Evolutionary conservation across 805 yeast species (phyloP).

Genomic region (Barnettozyma salicaria): DNA sequence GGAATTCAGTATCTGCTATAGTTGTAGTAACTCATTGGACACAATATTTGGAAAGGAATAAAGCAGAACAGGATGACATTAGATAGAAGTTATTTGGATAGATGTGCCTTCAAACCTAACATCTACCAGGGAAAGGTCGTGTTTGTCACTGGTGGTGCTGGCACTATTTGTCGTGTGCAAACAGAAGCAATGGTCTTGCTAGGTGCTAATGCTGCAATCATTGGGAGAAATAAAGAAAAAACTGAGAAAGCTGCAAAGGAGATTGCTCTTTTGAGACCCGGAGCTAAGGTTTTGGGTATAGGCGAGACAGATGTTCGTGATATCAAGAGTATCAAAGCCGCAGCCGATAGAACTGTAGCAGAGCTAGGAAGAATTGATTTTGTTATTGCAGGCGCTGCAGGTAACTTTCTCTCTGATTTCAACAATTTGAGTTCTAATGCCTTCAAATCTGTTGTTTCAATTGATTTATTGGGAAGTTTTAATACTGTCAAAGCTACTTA

Average conservation of each 20-base stretch:
- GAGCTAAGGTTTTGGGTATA: constrained; percentile 63
- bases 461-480: constrained; percentile 83
- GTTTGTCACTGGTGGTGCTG: constrained; percentile 94
- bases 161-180: constrained; percentile 90
- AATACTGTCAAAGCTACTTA: constrained; percentile 84
- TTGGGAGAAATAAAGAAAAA: constrained; percentile 70
- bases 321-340: constrained; percentile 48
- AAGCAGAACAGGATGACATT: constrained; percentile 10
- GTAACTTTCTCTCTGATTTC: constrained; percentile 81
- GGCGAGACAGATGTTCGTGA: constrained; percentile 78
- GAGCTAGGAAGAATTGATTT: constrained; percentile 75
- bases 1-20: too few relatives aligned
- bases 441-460: constrained; percentile 79
- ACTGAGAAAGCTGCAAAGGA: constrained; percentile 66
- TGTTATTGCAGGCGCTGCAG: constrained; percentile 95
- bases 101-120: constrained; percentile 45
- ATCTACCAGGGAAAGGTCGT: constrained; percentile 80
- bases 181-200: constrained; percentile 74
- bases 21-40: too few relatives aligned
- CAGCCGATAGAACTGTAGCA: constrained; percentile 59
- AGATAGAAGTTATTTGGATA: constrained; percentile 24
- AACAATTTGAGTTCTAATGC: constrained; percentile 78
- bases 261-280: constrained; percentile 48
- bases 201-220: constrained; percentile 82
- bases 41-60: background rate